Base-by-base conservation (phyloP, 306 rosid genomes). In the Vachellia pachyceras region DNA sequence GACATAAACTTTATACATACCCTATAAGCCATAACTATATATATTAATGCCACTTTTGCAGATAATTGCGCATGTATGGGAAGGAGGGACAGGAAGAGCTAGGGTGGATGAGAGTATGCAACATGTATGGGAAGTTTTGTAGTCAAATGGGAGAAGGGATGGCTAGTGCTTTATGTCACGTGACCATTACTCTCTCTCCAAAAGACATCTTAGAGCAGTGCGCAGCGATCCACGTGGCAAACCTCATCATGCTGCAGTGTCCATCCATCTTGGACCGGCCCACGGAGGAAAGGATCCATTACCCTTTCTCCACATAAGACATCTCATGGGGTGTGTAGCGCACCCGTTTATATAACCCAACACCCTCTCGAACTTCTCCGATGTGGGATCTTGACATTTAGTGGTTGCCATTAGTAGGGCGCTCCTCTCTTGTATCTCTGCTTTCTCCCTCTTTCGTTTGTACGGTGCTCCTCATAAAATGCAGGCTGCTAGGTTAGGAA, bases 391-490 rank as follows among this genome's bases (percentile, higher is more conserved):
- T n/a, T n/a, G n/a, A n/a, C n/a, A n/a, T n/a, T n/a, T 89, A 8
- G 58, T 93, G 8, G 94, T 74, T 73, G 86, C 93, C 88, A 66
- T 90, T n/a, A 78, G 90, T 72, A 87, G 84, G 86, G 94, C 93
- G 67, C 64, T 82, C 40, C 46, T 92, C 14, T 93, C 99, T 44
- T 87, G 89, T 65, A 84, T 95, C 64, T 95, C 97, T 76, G 95
- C 97, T 64, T 95, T 91, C 84, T 88, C 87, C 66, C 97, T 95
- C 73, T 95, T 95, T 82, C 97, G 96, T 69, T 85, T 95, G 86
- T 95, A 93, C 69, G 94, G 92, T 6, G 83, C 82, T 39, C 77
- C 0, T 5, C 3, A 81, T 86, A 93, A 88, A 87, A 52, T 76
- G 68, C 85, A 22, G 15, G 70, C 37, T 86, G 91, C 88, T 91